Conservation (phyloP, 371 early-diverging fungal genomes). For the Catenaria anguillulae region DNA sequence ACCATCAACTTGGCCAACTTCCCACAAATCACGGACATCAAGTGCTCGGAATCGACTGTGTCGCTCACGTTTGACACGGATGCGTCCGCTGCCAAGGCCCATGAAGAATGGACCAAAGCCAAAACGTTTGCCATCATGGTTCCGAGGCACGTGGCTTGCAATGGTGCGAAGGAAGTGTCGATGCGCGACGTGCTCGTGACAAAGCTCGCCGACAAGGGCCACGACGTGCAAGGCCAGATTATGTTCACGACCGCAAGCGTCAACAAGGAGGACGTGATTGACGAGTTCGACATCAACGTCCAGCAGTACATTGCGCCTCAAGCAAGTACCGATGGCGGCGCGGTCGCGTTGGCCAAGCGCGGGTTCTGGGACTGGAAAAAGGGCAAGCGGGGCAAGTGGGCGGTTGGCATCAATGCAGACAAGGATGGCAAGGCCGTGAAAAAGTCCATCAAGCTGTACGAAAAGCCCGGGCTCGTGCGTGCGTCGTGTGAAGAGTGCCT, state of each 20-base stretch:
- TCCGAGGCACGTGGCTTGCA: neutral
- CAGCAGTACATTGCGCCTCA: constrained; percentile 1
- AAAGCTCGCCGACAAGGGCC: neutral
- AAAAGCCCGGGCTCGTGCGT: neutral
- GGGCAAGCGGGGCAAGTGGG: neutral
- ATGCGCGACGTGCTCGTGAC: neutral
- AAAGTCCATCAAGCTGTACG: too few species aligned
- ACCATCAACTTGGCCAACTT: neutral
- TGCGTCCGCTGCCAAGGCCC: neutral
- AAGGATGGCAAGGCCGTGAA: too few species aligned
- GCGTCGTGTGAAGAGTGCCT: neutral
- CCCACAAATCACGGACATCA: neutral
- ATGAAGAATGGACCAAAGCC: neutral
- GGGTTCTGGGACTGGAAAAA: neutral
- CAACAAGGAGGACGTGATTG: neutral
- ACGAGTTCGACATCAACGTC: neutral
- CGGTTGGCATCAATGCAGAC: neutral
- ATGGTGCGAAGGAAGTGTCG: neutral
- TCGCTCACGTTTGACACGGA: neutral
- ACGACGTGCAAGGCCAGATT: neutral
- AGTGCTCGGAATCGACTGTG: neutral
- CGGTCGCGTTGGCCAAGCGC: neutral
- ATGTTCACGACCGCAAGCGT: neutral
- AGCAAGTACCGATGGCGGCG: too few species aligned
- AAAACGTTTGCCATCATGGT: neutral